Conservation (phyloP, 73 alveolate species). For the Paramecium pentaurelia region DNA sequence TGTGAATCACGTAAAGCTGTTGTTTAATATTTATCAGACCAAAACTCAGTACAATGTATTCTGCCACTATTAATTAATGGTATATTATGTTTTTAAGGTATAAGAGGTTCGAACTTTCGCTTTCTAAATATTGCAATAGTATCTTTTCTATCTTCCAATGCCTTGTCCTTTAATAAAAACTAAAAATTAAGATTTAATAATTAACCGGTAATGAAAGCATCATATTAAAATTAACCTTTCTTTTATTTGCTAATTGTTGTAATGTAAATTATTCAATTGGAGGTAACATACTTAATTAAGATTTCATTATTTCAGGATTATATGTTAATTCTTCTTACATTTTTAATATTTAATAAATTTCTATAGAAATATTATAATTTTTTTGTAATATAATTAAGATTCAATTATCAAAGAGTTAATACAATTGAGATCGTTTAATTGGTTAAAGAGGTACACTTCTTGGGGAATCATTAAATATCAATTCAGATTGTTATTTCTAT, state of each 20-base stretch:
- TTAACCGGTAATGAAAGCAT: background rate
- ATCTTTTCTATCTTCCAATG: background rate
- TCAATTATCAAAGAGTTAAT: background rate
- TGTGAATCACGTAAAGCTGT: background rate
- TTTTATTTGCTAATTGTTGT: background rate
- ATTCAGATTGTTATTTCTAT: background rate
- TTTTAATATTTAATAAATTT: background rate
- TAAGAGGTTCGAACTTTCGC: background rate
- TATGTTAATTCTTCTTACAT: background rate
- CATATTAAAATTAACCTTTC: background rate
- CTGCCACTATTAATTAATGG: background rate
- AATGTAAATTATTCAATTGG: background rate
- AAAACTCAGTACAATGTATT: background rate
- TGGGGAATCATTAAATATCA: background rate
- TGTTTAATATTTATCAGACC: background rate
- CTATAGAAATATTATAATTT: background rate
- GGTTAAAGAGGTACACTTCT: background rate
- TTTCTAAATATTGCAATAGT: background rate
- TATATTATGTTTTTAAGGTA: background rate
- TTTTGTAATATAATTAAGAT: background rate
- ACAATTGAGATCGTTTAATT: background rate
- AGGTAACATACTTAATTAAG: background rate
- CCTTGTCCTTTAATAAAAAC: conserved; percentile 2
- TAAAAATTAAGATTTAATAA: background rate
- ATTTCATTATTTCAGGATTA: background rate